phyloP scores from a whole-genome alignment of 164 flowering plant genomes.

The Magnolia changhungtana region DNA sequence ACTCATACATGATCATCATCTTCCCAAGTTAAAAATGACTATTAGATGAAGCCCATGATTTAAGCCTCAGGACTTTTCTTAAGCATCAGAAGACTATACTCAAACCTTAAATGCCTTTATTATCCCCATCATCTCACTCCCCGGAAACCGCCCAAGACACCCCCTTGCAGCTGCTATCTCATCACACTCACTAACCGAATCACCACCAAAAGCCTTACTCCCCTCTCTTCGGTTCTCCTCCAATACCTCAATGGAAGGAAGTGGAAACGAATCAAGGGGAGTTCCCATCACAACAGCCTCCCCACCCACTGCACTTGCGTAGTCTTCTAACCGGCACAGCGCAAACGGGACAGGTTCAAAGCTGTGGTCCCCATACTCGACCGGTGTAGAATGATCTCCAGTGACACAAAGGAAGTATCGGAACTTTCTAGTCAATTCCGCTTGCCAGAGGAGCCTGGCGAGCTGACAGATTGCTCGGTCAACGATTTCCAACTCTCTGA shows the following conservation, averaged over 20 bases:
- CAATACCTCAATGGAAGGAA: no score
- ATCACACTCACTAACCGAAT: constrained; percentile 58
- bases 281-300: constrained; percentile 27
- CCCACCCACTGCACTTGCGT: no score
- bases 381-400: constrained; percentile 97
- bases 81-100: neutral
- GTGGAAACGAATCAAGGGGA: constrained; percentile 79
- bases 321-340: no score
- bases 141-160: constrained; percentile 90
- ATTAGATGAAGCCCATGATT: no score
- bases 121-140: constrained; percentile 92
- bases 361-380: constrained; percentile 98
- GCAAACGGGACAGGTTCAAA: constrained; percentile 88
- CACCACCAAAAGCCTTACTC: constrained; percentile 54
- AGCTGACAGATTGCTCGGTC: constrained; percentile 51
- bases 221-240: no score
- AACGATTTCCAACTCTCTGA: constrained; percentile 52
- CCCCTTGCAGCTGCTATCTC: constrained; percentile 92
- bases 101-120: constrained; percentile 45
- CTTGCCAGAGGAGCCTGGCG: constrained; percentile 78
- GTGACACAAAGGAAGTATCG: constrained; percentile 78
- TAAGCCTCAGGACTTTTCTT: no score
- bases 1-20: no score
- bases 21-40: no score
- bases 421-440: constrained; percentile 59